These are phyloP conservation scores for Septoria linicola DNA, from an alignment of 2,329 filamentous ascomycete genomes.

Conservation along the genomic window DNA sequence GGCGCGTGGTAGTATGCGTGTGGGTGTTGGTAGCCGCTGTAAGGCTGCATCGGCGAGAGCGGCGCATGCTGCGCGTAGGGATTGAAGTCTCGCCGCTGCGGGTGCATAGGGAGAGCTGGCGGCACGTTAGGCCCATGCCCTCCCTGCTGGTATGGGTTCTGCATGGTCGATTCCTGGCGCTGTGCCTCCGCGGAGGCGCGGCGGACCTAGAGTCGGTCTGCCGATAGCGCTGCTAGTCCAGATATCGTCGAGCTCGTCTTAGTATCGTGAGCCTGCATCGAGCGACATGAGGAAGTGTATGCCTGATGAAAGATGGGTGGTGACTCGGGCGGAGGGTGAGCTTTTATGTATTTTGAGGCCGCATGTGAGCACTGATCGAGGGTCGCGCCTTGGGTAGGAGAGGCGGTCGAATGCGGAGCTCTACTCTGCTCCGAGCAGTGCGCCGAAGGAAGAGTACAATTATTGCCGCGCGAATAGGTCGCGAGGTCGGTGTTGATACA, in stretches of 20 bases:
- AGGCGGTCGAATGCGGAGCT: no score
- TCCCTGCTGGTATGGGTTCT: constrained; percentile 17
- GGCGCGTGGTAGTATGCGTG: constrained; percentile 29
- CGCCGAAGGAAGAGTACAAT: no score
- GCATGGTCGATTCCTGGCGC: constrained; percentile 10
- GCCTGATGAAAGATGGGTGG: background rate
- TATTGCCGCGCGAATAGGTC: no score
- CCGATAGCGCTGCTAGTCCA: constrained; percentile 3
- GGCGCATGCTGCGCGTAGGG: constrained; percentile 40
- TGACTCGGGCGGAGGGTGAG: background rate
- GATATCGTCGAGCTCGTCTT: background rate
- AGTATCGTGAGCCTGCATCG: constrained; percentile 8
- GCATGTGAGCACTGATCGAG: no score
- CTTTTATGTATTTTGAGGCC: no score
- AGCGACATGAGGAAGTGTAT: constrained; percentile 2
- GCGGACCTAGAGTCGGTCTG: constrained; percentile 6
- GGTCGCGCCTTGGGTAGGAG: no score
- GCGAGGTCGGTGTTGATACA: no score
- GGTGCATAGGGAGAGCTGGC: constrained; percentile 22
- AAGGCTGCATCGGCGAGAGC: constrained; percentile 39
- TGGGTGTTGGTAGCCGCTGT: constrained; percentile 37
- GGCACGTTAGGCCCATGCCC: constrained; percentile 17
- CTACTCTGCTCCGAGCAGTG: no score
- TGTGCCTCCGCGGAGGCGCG: constrained; percentile 5
- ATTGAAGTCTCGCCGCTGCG: constrained; percentile 36